Percentiles rank a stretch among this genome's conserved stretches.
Conservation (phyloP, 2,329 filamentous ascomycete species). For the Colletotrichum trifolii region DNA sequence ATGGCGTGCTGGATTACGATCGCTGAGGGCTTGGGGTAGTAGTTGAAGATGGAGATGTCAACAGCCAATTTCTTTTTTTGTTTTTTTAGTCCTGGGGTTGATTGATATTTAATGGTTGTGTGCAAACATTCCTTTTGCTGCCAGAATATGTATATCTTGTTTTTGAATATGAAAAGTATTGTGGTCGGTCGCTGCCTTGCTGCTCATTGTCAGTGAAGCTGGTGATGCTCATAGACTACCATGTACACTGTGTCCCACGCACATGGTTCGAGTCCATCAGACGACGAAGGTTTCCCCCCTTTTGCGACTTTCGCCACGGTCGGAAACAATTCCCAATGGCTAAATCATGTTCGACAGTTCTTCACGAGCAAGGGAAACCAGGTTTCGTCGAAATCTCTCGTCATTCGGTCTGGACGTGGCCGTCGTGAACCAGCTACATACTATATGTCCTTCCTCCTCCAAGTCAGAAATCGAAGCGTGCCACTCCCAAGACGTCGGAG, state of each 20-base stretch:
- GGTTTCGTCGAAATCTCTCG: constrained; percentile 16
- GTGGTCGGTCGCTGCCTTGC: background rate
- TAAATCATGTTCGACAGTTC: background rate
- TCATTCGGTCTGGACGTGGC: constrained; percentile 14
- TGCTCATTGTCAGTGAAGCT: background rate
- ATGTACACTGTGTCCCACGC: constrained; percentile 5
- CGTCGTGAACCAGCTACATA: constrained; percentile 22
- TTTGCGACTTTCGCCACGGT: background rate
- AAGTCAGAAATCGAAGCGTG: background rate
- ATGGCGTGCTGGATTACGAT: constrained; percentile 77
- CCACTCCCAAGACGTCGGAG: background rate
- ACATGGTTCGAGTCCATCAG: constrained; percentile 23
- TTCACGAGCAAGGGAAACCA: background rate
- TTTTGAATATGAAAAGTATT: background rate
- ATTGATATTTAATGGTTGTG: background rate
- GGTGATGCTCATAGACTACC: background rate
- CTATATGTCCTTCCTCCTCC: constrained; percentile 20
- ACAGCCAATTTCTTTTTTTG: constrained; percentile 53
- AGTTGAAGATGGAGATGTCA: constrained; percentile 65
- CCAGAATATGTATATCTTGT: background rate
- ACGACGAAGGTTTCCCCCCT: background rate
- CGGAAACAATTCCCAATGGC: background rate
- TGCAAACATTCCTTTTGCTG: too few relatives aligned
- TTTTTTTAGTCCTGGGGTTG: constrained; percentile 39
- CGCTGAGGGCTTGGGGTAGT: constrained; percentile 68